Base-by-base conservation (phyloP, 768 basidiomycete species). In the Dacryopinax spathularia region DNA sequence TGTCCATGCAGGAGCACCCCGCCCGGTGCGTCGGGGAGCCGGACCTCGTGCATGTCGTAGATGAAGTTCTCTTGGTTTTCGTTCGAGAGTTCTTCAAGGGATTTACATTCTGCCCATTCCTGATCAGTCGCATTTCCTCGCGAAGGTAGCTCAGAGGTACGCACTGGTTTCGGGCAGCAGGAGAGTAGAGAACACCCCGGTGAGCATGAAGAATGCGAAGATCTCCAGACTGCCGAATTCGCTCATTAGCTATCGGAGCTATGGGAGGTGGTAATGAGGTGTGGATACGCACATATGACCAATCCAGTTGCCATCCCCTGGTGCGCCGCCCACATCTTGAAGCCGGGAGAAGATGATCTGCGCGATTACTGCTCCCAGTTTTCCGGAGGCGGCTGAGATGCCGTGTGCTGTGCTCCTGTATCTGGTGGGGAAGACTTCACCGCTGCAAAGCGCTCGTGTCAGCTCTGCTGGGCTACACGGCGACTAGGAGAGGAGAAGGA, bases 151-250 rank as follows among this genome's bases (percentile, higher is more conserved):
- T n/a, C n/a, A n/a, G n/a, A 15, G 36, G 48, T 35, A 60, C 15
- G 37, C 75, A 73, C 83, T 92, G 48, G 91, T 91, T 76, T 92
- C 91, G 33, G 87, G 87, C 10, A 92, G 71, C 12, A 91, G 80
- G 18, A 90, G 75, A 0, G 89, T 91, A 5, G 91, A 89, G 76
- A 85, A 81, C 64, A 91, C 79, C 37, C 90, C 90, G 1, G 87
- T 90, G 62, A 90, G 73, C 89, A 90, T 92, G 78, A 91, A 91
- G 63, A 89, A 74, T 10, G 89, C 89, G 66, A 91, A 88, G 62
- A 92, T 83, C 74, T 91, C 81, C 60, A 92, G 76, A 63, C 77
- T 74, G 65, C 73, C 65, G n/a, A n/a, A n/a, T n/a, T n/a, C n/a
- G n/a, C n/a, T n/a, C n/a, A n/a, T n/a, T n/a, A n/a, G n/a, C n/a